Base-by-base conservation (phyloP, 176 grass and related monocot genomes). In the Aegilops speltoides region DNA sequence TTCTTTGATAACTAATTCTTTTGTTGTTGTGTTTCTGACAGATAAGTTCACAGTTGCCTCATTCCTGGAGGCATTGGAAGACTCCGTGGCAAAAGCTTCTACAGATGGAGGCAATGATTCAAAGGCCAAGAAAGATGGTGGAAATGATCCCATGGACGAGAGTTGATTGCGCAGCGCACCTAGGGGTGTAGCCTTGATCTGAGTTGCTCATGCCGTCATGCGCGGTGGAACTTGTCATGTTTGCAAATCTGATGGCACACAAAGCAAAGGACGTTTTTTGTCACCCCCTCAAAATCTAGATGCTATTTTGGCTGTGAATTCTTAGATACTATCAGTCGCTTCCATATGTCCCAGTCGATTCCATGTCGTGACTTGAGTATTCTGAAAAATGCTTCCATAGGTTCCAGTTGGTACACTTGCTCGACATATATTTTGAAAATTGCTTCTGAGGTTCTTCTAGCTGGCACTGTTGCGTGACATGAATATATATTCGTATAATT, bases 41-140 rank as follows among this genome's bases (percentile, higher is more conserved):
- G 97, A 94, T 80, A 96, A 92, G 73, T 91, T 93, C 76, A 98
- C 97, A 4, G 94, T 98, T 64, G 87, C 75, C 0, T 98, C 97
- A 56, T 98, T 98, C 87, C 90, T 98, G 3, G 97, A 98, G 92
- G 94, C 94, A 85, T 88, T 98, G 36, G 94, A 96, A 78, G 97
- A 98, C 71, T 88, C 92, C 0, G 92, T 93, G 40, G 69, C 79
- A 82, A 94, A 91, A 84, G 52, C 66, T 31, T 83, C 72, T 34
- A 71, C 76, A 37, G 66, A 66, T 82, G 91, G 77, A 84, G 81
- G 17, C 76, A 87, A 91, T 45, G 68, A 54, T 76, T 73, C 11
- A 2, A 46, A 38, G 61, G 20, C 88, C 34, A 84, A 87, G 68
- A 86, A 31, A 89, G 81, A 79, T 8, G 16, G 84, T 70, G 79